A percentile compares a stretch with the other conserved stretches of the same genome.
Conservation (phyloP, 768 basidiomycete genomes). For the Rhizopogon sp. region DNA sequence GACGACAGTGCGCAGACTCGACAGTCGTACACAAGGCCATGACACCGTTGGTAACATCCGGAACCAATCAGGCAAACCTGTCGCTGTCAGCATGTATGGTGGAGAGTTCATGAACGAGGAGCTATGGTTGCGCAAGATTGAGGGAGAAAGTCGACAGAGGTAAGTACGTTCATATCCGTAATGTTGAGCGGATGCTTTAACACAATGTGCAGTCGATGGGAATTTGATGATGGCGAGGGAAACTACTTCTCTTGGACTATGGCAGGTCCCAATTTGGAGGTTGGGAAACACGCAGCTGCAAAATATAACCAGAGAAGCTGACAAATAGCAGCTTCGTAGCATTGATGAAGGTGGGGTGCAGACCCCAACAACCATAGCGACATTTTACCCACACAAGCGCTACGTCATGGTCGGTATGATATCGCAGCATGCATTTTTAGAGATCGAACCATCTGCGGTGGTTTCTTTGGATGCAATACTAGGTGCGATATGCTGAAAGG, state of each 20-base stretch:
- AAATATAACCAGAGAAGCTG: neutral
- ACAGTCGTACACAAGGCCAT: conserved; percentile 24
- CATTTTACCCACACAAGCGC: conserved; percentile 30
- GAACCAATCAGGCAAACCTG: conserved; percentile 24
- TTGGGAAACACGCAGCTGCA: neutral
- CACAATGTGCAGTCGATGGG: conserved; percentile 12
- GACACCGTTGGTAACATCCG: conserved; percentile 27
- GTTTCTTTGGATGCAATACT: conserved; percentile 32
- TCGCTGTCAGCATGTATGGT: conserved; percentile 25
- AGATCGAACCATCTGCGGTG: conserved; percentile 26
- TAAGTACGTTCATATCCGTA: conserved; percentile 5
- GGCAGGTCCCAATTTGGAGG: conserved; percentile 8
- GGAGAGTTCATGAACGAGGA: conserved; percentile 20
- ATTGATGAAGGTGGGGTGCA: conserved; percentile 18
- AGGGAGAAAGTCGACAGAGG: conserved; percentile 10
- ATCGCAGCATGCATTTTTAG: conserved; percentile 31
- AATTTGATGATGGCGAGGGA: conserved; percentile 20
- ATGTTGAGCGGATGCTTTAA: neutral
- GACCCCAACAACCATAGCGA: conserved; percentile 26
- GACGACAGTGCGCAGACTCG: conserved; percentile 31
- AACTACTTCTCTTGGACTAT: conserved; percentile 15
- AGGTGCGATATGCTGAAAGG: conserved; percentile 17
- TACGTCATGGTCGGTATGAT: conserved; percentile 29
- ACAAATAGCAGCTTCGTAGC: conserved; percentile 18
- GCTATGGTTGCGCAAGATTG: conserved; percentile 25